Evolutionary conservation across 1,139 yeast species (phyloP), one percentile per base, ranked within the genome.

Genomic region (Citeromyces hawaiiensis): DNA sequence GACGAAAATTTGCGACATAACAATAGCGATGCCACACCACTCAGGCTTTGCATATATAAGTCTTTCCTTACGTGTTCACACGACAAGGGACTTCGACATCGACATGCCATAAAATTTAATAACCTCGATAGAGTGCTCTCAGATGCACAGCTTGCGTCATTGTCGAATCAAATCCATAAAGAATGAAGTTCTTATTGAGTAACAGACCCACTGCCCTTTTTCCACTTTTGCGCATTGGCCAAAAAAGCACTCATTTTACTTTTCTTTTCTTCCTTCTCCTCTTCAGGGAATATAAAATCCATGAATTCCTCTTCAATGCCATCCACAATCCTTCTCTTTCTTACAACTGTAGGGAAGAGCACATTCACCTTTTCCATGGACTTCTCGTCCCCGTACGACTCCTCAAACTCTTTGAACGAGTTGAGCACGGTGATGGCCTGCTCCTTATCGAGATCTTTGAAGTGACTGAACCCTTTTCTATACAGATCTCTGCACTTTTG

Each of bases 321-420:
- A 43, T 66, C 66, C 4, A 57, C 70, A 30, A 59, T 57, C 7
- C 55, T 56, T 37, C 62, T 61, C 32, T 70, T 63, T 48, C 66
- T 69, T 14, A 72, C 72, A 18, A 71, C 57, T 9, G 65, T 60
- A 0, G 96, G 96, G 39, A 76, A 55, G 49, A 76, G 72, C 19
- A 58, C 55, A 4, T 54, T 55, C 7, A 80, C 68, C 6, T 43
- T 49, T 2, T 53, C 52, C 14, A 58, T 47, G 0, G 70, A 48
- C 3, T 59, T 64, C 0, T 48, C 55, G 16, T 63, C 57, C 0
- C 96, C 96, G 52, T 85, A 75, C 2, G 57, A 59, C 32, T 58
- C 50, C 51, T 87, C 96, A 56, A 82, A 87, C 41, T 68, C 67
- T 38, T 63, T 62, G 69, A 82, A 75, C 0, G 87, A 76, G 43